phyloP scores from a whole-genome alignment of 2,329 filamentous ascomycete genomes.

The Ustulina deusta region DNA sequence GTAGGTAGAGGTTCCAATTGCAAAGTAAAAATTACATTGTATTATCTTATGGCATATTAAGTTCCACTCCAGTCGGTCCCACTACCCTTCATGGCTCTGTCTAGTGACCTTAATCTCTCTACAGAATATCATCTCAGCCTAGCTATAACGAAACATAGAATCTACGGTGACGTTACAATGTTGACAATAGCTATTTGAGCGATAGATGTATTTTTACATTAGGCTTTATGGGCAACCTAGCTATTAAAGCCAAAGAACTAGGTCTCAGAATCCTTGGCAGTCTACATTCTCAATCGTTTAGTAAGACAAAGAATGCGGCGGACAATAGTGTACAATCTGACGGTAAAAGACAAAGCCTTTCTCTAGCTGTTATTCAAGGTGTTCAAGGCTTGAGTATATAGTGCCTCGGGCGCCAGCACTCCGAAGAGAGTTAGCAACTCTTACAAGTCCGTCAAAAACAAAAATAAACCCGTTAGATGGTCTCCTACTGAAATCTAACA shows the following conservation, averaged over 20 bases:
- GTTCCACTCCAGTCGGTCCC: not conserved
- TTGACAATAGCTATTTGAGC: not conserved
- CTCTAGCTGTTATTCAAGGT: not conserved
- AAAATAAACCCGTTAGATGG: not conserved
- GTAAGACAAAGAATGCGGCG: not conserved
- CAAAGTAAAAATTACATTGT: not conserved
- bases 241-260: not conserved
- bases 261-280: not conserved
- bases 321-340: not conserved
- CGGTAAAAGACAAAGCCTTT: constrained; percentile 5
- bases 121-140: too few species aligned
- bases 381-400: constrained; percentile 9
- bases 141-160: not conserved
- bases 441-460: not conserved
- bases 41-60: not conserved
- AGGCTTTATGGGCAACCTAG: not conserved
- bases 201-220: not conserved
- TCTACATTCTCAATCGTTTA: not conserved
- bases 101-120: not conserved
- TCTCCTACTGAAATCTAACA: not conserved
- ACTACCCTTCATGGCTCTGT: not conserved
- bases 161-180: not conserved
- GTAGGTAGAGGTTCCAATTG: not conserved
- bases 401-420: not conserved
- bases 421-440: not conserved